Evolutionary conservation across 2,329 filamentous ascomycete genomes (phyloP).

Genomic region (Drechslera avenae): DNA sequence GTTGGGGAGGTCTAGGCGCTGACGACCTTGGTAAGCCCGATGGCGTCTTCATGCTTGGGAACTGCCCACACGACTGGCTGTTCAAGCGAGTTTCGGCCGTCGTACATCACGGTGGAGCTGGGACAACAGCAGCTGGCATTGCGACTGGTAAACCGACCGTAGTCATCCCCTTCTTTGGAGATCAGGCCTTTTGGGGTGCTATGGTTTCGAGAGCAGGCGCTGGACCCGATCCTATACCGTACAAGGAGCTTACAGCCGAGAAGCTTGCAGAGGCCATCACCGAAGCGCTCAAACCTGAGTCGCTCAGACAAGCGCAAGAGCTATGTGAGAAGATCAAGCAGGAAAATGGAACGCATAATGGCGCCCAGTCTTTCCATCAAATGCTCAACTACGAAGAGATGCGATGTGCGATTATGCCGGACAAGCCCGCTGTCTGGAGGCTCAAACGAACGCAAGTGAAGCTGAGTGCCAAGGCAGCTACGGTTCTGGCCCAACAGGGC

Average conservation of each 20-base stretch:
- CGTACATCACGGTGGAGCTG: slow-evolving; percentile 86
- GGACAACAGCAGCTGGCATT: slow-evolving; percentile 87
- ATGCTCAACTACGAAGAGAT: slow-evolving; percentile 48
- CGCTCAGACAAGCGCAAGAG: slow-evolving; percentile 44
- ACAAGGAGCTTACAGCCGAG: slow-evolving; percentile 49
- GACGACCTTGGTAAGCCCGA: slow-evolving; percentile 69
- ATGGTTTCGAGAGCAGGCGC: slow-evolving; percentile 51
- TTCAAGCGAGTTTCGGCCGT: slow-evolving; percentile 82
- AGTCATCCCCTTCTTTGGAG: slow-evolving; percentile 75
- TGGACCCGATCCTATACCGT: slow-evolving; percentile 47
- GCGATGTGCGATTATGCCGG: slow-evolving; percentile 41
- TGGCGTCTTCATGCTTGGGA: slow-evolving; percentile 81
- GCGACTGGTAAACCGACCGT: slow-evolving; percentile 79
- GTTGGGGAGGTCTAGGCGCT: slow-evolving; percentile 83
- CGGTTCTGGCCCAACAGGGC: slow-evolving; percentile 45
- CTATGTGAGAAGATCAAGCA: slow-evolving; percentile 46
- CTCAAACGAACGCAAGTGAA: slow-evolving; percentile 46
- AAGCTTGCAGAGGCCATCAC: slow-evolving; percentile 47
- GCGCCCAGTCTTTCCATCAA: slow-evolving; percentile 47
- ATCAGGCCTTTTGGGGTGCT: slow-evolving; percentile 51
- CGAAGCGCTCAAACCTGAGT: slow-evolving; percentile 46
- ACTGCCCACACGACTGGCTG: slow-evolving; percentile 87
- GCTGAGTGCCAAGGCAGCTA: slow-evolving; percentile 47
- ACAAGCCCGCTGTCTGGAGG: slow-evolving; percentile 46
- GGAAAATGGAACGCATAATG: slow-evolving; percentile 46